phyloP scores from a whole-genome alignment of 805 yeast genomes.

The Sugiyamaella valdiviana region DNA sequence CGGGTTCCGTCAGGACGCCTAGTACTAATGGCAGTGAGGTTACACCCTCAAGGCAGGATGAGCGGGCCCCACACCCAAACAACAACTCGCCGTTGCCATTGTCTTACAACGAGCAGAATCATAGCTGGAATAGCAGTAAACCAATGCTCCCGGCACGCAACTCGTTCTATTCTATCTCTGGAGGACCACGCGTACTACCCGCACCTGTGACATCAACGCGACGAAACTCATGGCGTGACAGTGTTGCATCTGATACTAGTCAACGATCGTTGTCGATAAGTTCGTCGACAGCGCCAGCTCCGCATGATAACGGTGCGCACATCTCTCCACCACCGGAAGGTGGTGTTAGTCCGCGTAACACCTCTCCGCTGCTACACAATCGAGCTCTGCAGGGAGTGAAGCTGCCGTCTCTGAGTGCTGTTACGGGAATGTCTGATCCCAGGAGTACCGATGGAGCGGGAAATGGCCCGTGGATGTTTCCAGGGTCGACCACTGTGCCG shows the following conservation, averaged over 20 bases:
- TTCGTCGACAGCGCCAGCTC: not conserved
- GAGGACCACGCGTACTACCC: not conserved
- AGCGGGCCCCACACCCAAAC: too few species aligned
- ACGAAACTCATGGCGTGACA: not conserved
- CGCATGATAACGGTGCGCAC: not conserved
- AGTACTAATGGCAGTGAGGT: too few species aligned
- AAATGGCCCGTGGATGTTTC: too few species aligned
- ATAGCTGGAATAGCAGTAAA: not conserved
- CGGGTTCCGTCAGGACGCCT: not conserved
- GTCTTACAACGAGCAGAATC: not conserved
- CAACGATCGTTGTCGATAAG: not conserved
- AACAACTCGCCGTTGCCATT: not conserved
- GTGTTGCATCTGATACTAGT: not conserved
- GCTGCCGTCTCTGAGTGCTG: too few species aligned
- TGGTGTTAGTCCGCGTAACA: not conserved
- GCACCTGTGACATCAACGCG: not conserved
- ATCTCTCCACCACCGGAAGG: not conserved
- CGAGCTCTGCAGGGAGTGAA: too few species aligned
- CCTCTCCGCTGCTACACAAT: not conserved
- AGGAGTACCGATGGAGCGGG: too few species aligned
- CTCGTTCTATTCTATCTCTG: not conserved
- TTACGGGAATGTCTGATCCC: too few species aligned
- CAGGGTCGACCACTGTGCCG: too few species aligned
- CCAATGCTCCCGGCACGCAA: not conserved
- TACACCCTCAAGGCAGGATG: too few species aligned